Evolutionary conservation across 1,284 basidiomycete species (phyloP).

Genomic region (Taiwanofungus camphoratus): DNA sequence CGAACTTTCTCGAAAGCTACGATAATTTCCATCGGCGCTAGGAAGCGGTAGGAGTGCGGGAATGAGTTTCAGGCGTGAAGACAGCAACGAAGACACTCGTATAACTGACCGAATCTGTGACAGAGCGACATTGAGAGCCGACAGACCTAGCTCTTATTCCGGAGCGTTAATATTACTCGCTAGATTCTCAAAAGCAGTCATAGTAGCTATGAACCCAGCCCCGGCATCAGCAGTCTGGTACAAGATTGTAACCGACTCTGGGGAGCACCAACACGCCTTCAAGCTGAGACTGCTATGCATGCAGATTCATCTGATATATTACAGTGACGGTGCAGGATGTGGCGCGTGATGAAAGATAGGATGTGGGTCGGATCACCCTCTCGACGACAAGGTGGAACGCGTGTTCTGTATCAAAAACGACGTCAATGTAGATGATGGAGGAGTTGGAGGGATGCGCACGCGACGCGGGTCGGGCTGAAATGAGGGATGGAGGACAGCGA

Average conservation of each 20-base stretch:
- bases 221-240: constrained; percentile 42
- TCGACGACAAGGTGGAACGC: constrained; percentile 85
- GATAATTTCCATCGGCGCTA: constrained; percentile 67
- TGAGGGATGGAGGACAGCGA: constrained; percentile 51
- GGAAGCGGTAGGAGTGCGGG: constrained; percentile 55
- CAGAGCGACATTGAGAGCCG: constrained; percentile 72
- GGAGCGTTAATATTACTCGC: constrained; percentile 75
- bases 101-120: constrained; percentile 75
- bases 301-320: constrained; percentile 49
- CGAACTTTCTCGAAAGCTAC: constrained; percentile 89
- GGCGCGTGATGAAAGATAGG: constrained; percentile 68
- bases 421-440: constrained; percentile 57
- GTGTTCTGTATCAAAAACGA: constrained; percentile 65
- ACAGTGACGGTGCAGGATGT: constrained; percentile 79
- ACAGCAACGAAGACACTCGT: constrained; percentile 79
- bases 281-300: constrained; percentile 56
- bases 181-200: constrained; percentile 78
- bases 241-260: constrained; percentile 46
- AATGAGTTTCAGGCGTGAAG: constrained; percentile 41
- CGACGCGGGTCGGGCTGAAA: constrained; percentile 42
- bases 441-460: constrained; percentile 45
- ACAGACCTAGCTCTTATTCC: constrained; percentile 74
- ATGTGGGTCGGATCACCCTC: constrained; percentile 84
- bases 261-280: constrained; percentile 66
- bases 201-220: constrained; percentile 73